phyloP scores from a whole-genome alignment of 1,139 yeast genomes.

The Saccharomyces hybrid region DNA sequence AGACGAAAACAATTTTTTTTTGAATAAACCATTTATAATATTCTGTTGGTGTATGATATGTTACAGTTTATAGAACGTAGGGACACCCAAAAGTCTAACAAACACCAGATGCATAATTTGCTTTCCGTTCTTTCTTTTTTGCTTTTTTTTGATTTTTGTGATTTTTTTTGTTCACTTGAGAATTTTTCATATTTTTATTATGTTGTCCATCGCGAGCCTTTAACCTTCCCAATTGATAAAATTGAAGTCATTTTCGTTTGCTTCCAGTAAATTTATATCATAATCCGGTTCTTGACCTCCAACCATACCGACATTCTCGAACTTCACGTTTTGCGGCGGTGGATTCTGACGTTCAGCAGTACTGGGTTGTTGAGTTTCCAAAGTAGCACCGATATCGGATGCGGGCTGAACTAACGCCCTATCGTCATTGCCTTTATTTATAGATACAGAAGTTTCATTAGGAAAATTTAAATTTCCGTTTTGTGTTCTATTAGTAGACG shows the following conservation, averaged over 20 bases:
- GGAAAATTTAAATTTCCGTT: neutral
- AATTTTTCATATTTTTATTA: neutral
- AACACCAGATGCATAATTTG: neutral
- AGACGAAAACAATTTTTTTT: neutral
- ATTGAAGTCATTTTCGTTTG: constrained; percentile 19
- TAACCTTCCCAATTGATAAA: constrained; percentile 17
- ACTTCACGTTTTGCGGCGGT: neutral
- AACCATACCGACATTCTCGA: neutral
- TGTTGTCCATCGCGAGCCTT: neutral
- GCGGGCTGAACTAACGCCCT: neutral
- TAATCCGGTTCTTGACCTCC: constrained; percentile 7
- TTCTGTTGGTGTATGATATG: neutral
- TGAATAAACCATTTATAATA: neutral
- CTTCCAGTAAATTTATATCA: constrained; percentile 18
- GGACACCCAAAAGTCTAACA: neutral
- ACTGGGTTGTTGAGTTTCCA: neutral
- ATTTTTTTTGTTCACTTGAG: neutral
- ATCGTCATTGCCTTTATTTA: neutral
- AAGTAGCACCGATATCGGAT: neutral
- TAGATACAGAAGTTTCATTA: neutral
- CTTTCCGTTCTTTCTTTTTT: neutral
- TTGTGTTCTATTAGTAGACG: neutral
- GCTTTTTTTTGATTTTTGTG: too few relatives aligned
- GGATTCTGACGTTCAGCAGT: neutral
- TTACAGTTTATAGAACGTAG: neutral